Conservation (phyloP, 192 early-diverging fungal genomes). For the Coemansia sp. region DNA sequence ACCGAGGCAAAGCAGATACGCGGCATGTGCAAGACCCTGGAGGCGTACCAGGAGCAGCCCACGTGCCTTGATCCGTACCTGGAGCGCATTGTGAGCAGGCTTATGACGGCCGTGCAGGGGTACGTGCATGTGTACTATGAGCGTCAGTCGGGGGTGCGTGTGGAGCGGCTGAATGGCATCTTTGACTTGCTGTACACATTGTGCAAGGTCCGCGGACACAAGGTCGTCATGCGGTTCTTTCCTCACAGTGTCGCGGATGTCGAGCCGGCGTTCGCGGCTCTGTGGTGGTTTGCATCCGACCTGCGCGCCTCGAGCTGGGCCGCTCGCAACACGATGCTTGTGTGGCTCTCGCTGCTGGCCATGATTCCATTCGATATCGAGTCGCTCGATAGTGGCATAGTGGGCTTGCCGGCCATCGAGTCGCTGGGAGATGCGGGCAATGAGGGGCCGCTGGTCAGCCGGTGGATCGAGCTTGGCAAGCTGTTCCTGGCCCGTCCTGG, state of each 20-base stretch:
- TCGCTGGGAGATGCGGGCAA: background rate
- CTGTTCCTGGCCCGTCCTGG: constrained; percentile 63
- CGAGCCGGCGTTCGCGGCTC: constrained; percentile 78
- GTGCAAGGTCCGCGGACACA: constrained; percentile 84
- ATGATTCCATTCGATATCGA: constrained; percentile 95
- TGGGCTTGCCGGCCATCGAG: constrained; percentile 9
- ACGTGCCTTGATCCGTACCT: constrained; percentile 42
- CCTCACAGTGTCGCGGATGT: constrained; percentile 83
- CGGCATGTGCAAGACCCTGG: constrained; percentile 17
- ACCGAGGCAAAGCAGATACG: constrained; percentile 14
- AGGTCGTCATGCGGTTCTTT: constrained; percentile 87
- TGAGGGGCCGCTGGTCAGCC: constrained; percentile 56
- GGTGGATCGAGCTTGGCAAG: constrained; percentile 65
- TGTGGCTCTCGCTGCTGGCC: constrained; percentile 92
- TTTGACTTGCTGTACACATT: constrained; percentile 61
- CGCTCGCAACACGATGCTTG: constrained; percentile 69
- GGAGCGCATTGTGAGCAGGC: constrained; percentile 27
- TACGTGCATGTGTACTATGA: constrained; percentile 25
- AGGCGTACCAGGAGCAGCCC: constrained; percentile 43
- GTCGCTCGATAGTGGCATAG: constrained; percentile 68
- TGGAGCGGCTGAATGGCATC: constrained; percentile 13
- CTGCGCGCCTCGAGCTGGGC: constrained; percentile 56
- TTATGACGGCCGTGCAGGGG: constrained; percentile 23
- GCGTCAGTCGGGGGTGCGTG: constrained; percentile 12
- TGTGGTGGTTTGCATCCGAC: constrained; percentile 29